phyloP scores from a whole-genome alignment of 257 asterid genomes.

The Henckelia pumila region DNA sequence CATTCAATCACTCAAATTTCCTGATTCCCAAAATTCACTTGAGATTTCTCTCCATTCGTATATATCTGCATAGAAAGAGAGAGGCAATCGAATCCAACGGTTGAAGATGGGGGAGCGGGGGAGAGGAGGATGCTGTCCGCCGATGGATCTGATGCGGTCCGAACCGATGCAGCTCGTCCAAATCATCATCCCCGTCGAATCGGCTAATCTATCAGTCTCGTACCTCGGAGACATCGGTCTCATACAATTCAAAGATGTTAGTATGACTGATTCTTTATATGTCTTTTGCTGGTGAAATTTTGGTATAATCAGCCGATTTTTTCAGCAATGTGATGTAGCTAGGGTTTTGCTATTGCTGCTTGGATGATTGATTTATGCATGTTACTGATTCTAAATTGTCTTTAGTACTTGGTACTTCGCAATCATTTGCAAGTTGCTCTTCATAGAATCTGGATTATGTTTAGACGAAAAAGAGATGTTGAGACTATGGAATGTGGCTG shows the following conservation, averaged over 20 bases:
- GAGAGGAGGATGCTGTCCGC: constrained; percentile 79
- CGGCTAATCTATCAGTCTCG: constrained; percentile 75
- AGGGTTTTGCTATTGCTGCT: constrained; percentile 22
- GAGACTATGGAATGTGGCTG: neutral
- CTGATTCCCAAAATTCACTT: neutral
- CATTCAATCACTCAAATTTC: neutral
- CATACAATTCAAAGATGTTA: constrained; percentile 82
- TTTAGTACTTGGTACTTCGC: constrained; percentile 9
- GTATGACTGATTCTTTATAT: constrained; percentile 14
- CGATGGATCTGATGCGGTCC: constrained; percentile 97
- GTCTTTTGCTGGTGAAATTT: constrained; percentile 12
- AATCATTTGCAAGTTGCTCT: neutral
- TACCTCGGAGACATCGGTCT: constrained; percentile 90
- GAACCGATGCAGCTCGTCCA: constrained; percentile 95
- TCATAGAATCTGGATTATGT: too few relatives aligned
- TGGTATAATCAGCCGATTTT: constrained; percentile 21
- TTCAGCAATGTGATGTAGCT: constrained; percentile 23
- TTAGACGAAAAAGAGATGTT: neutral
- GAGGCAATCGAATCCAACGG: constrained; percentile 34
- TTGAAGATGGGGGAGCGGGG: constrained; percentile 67
- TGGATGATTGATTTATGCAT: constrained; percentile 1
- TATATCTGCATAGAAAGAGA: constrained; percentile 19
- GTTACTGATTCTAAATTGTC: neutral
- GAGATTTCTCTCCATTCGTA: neutral
- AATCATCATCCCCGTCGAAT: constrained; percentile 87